These are phyloP conservation scores for Vaccinium myrtillus DNA, from an alignment of 148 eudicot species.

Conservation along the genomic window DNA sequence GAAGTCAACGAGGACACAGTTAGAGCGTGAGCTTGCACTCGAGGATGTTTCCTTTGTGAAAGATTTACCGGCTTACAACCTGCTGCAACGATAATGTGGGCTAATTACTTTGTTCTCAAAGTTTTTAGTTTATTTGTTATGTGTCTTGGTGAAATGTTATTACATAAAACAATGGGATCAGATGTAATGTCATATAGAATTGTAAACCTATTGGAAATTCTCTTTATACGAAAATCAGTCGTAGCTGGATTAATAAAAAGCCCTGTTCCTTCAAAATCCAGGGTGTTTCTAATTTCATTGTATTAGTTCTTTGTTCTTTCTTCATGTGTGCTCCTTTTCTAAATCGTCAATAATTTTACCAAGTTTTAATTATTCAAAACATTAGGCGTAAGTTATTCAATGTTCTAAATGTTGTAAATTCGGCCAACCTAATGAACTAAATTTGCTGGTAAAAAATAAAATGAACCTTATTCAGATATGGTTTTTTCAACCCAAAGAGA, in stretches of 20 bases:
- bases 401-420: too few species aligned
- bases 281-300: neutral
- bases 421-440: too few species aligned
- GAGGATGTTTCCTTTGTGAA: constrained; percentile 63
- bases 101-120: neutral
- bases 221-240: neutral
- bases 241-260: neutral
- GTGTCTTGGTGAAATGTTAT: neutral
- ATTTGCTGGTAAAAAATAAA: too few species aligned
- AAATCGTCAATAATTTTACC: too few species aligned
- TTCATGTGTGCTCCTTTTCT: too few species aligned
- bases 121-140: neutral
- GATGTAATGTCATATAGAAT: neutral
- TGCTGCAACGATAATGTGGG: constrained; percentile 42
- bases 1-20: constrained; percentile 78
- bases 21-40: constrained; percentile 83
- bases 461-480: too few species aligned
- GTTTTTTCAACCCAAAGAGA: too few species aligned
- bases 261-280: neutral
- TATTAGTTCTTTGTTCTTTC: neutral
- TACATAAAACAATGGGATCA: neutral
- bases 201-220: neutral
- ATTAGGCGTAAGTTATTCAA: too few species aligned
- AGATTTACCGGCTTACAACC: constrained; percentile 90
- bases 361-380: too few species aligned